phyloP scores from a whole-genome alignment of 257 asterid genomes.

The Striga asiatica region DNA sequence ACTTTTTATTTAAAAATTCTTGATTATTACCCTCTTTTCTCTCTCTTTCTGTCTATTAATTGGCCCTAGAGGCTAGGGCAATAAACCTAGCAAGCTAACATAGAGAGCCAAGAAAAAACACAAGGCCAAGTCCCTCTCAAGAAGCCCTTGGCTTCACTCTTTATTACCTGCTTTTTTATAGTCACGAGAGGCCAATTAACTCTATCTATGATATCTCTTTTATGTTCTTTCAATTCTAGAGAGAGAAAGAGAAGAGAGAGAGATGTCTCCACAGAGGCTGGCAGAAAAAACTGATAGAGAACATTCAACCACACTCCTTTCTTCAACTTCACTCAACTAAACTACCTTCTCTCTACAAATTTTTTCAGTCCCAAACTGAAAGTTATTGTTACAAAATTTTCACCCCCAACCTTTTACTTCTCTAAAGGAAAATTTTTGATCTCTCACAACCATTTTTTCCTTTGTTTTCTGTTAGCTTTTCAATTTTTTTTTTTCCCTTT shows the following conservation, averaged over 20 bases:
- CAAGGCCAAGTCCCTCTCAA: constrained; percentile 50
- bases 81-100: constrained; percentile 30
- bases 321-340: constrained; percentile 62
- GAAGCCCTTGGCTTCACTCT: background rate
- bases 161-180: constrained; percentile 45
- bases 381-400: no score
- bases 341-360: constrained; percentile 19
- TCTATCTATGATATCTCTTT: constrained; percentile 25
- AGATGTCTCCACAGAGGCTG: constrained; percentile 48
- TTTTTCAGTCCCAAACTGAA: constrained; percentile 55
- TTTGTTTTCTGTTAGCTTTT: background rate
- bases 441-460: no score
- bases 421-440: no score
- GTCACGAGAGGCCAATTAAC: constrained; percentile 50
- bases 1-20: no score
- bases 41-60: no score
- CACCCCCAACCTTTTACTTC: no score
- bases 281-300: constrained; percentile 67
- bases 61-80: constrained; percentile 31
- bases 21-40: no score
- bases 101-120: constrained; percentile 19
- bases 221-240: constrained; percentile 33
- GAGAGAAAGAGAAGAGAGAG: constrained; percentile 27
- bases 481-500: no score
- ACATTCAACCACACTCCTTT: constrained; percentile 43